Evolutionary conservation across 2,329 filamentous ascomycete species (phyloP).

Genomic region (Claviceps paspali): DNA sequence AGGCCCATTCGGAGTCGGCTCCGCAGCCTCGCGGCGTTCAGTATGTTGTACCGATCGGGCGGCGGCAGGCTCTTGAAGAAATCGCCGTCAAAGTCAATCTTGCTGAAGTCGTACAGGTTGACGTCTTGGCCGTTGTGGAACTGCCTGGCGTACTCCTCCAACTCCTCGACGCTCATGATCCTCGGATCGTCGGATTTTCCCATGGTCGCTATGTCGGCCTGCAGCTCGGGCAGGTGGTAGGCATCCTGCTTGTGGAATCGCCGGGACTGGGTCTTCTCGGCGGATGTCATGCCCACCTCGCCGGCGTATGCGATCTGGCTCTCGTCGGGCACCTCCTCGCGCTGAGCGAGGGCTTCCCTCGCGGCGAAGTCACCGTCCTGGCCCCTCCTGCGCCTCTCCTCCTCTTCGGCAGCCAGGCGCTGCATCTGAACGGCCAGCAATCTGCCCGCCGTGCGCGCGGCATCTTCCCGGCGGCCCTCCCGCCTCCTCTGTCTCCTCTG

Average conservation of each 20-base stretch:
- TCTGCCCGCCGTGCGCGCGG: slow-evolving; percentile 77
- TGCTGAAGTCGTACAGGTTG: slow-evolving; percentile 86
- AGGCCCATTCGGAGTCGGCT: slow-evolving; percentile 89
- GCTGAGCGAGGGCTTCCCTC: slow-evolving; percentile 28
- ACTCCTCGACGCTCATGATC: slow-evolving; percentile 89
- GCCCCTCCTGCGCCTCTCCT: slow-evolving; percentile 41
- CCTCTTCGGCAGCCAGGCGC: slow-evolving; percentile 72
- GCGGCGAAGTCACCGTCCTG: slow-evolving; percentile 28
- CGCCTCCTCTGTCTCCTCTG: slow-evolving; percentile 60
- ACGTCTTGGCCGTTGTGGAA: slow-evolving; percentile 90
- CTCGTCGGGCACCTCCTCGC: slow-evolving; percentile 51
- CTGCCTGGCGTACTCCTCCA: slow-evolving; percentile 85
- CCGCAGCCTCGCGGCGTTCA: slow-evolving; percentile 81
- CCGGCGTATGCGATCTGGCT: slow-evolving; percentile 74
- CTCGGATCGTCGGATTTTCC: slow-evolving; percentile 81
- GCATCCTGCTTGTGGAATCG: slow-evolving; percentile 85
- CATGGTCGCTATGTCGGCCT: slow-evolving; percentile 68
- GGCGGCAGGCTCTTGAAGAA: slow-evolving; percentile 89
- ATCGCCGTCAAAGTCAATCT: slow-evolving; percentile 92
- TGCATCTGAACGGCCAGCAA: slow-evolving; percentile 91
- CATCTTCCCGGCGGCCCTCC: slow-evolving; percentile 87
- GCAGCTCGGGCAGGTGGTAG: slow-evolving; percentile 83
- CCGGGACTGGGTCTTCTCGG: slow-evolving; percentile 58
- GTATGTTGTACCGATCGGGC: slow-evolving; percentile 87
- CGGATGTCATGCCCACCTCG: slow-evolving; percentile 67